Base-by-base conservation (phyloP, 164 flowering plant species). In the Hamamelis virginiana region DNA sequence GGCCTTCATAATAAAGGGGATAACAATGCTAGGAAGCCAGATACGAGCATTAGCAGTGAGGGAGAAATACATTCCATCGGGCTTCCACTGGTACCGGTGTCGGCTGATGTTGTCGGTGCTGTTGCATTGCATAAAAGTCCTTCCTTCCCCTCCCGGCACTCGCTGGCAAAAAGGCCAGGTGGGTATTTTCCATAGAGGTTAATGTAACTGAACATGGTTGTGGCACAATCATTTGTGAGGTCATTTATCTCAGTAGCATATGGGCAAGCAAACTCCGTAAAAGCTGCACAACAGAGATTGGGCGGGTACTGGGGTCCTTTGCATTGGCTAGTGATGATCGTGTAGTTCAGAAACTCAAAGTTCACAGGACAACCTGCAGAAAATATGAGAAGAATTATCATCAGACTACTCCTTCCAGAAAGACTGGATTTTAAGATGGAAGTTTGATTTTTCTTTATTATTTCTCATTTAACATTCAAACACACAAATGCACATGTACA, bases 161-260 rank as follows among this genome's bases (percentile, higher is more conserved):
- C 65, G 21, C 61, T 78, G 59, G 88, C 77, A 51, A 87, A 87
- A 10, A 86, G 79, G 56, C 88, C 87, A 13, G 87, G 84, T 1
- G 91, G 91, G 80, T 84, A 86, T 10, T 75, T 77, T 3, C 91
- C 91, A 23, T 80, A 73, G 28, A 83, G 69, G 77, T 84, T 81
- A 0, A 87, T 81, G 83, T 87, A 87, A 75, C 86, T 83, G 74
- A 87, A 87, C 86, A 87, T 79, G 56, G 77, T 77, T 0, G 69
- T 1, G 13, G 91, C 84, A 50, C 91, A 87, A 26, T 85, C 76
- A 27, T 23, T 80, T 41, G 72, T 21, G 51, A 62, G 25, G 62
- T 85, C 91, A 26, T 87, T 85, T 4, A 87, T 16, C 0, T 67
- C 64, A 0, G 69, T 81, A 0, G 67, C 48, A 45, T 63, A 76